Conservation (phyloP, 352 stramenopile species). For the Saprolegnia parasitica region DNA sequence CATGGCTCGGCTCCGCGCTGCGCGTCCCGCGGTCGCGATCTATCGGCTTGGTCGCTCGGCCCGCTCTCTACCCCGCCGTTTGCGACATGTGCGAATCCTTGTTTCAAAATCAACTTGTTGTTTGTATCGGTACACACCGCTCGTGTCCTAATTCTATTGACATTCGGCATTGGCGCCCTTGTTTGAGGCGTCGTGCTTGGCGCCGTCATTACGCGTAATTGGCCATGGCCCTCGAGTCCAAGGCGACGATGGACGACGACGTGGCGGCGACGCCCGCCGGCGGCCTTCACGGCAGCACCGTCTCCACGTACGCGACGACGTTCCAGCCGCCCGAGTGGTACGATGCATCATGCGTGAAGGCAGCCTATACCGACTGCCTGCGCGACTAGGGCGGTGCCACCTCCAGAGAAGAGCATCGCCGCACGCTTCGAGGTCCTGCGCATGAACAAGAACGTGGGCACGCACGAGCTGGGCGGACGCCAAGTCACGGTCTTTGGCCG, state of each 20-base stretch:
- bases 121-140: no score
- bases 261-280: conserved; percentile 6
- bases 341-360: not conserved
- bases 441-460: conserved; percentile 22
- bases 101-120: not conserved
- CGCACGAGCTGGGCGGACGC: conserved; percentile 12
- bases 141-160: not conserved
- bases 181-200: not conserved
- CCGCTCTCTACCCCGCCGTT: not conserved
- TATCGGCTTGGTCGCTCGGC: not conserved
- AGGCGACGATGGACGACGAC: conserved; percentile 2
- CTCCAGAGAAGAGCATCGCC: conserved; percentile 13
- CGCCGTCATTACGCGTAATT: not conserved
- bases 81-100: not conserved
- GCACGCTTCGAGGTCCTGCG: conserved; percentile 29
- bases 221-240: conserved; percentile 20
- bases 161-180: not conserved
- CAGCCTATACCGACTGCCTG: no score
- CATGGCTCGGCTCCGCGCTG: not conserved
- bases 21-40: not conserved
- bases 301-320: conserved; percentile 26
- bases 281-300: not conserved
- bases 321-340: conserved; percentile 28
- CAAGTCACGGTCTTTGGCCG: conserved; percentile 75
- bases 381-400: conserved; percentile 14